phyloP scores from a whole-genome alignment of 1,284 basidiomycete species.

The Irpex lacteus region DNA sequence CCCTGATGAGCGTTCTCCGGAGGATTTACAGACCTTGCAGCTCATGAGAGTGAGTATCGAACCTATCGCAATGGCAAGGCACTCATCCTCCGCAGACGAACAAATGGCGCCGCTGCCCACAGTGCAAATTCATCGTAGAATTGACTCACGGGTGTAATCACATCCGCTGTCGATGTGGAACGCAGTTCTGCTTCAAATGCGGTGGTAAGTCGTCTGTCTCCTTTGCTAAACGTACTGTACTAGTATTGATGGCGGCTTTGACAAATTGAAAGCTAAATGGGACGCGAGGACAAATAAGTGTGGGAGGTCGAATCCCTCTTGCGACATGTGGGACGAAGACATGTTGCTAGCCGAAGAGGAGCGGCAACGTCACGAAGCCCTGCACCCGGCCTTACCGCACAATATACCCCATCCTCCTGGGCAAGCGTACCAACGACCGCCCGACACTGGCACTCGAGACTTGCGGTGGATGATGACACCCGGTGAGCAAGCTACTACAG shows the following conservation, averaged over 20 bases:
- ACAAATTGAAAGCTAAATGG: constrained; percentile 26
- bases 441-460: constrained; percentile 1
- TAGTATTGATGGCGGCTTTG: neutral
- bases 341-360: constrained; percentile 37
- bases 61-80: neutral
- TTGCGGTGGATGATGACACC: constrained; percentile 14
- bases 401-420: neutral
- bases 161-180: constrained; percentile 33
- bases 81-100: constrained; percentile 27
- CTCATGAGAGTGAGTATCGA: constrained; percentile 30
- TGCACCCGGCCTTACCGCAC: neutral
- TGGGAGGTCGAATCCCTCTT: constrained; percentile 16
- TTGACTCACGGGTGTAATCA: constrained; percentile 35
- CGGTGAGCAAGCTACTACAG: constrained; percentile 21
- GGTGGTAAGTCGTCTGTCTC: constrained; percentile 27
- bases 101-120: constrained; percentile 39
- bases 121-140: constrained; percentile 33
- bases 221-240: neutral
- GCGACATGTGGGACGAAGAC: constrained; percentile 39
- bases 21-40: constrained; percentile 37
- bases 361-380: constrained; percentile 22
- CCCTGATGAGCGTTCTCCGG: constrained; percentile 37
- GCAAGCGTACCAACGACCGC: neutral
- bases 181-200: constrained; percentile 36
- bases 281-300: constrained; percentile 24